Evolutionary conservation across 495 filamentous ascomycete genomes (phyloP).

Genomic region (Cladorrhinum samala): DNA sequence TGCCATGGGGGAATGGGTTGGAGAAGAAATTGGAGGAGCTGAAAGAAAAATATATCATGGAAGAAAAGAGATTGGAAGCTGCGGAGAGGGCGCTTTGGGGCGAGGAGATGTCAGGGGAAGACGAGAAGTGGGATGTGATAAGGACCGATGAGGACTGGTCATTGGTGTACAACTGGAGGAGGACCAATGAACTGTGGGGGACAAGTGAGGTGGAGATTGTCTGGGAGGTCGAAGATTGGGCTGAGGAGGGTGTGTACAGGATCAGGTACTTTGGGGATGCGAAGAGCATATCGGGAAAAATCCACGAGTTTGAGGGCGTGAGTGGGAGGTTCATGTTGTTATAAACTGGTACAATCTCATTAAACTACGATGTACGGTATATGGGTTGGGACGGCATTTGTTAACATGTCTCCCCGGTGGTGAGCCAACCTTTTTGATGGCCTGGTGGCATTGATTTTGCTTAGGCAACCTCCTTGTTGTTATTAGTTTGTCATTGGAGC

Average conservation of each 20-base stretch:
- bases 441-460: too few species aligned
- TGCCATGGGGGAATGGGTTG: neutral
- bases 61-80: neutral
- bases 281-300: conserved; percentile 58
- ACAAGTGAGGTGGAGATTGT: conserved; percentile 70
- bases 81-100: neutral
- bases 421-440: too few species aligned
- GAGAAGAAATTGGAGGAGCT: neutral
- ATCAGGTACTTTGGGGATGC: conserved; percentile 80
- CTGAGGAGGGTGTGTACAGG: conserved; percentile 55
- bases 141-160: conserved; percentile 73
- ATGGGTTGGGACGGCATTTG: too few species aligned
- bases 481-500: too few species aligned
- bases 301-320: conserved; percentile 68
- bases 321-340: conserved; percentile 31
- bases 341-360: too few species aligned
- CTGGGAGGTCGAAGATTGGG: conserved; percentile 67
- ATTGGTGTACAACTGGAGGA: conserved; percentile 69
- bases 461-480: too few species aligned
- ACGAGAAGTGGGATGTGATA: conserved; percentile 53
- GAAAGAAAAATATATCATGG: neutral
- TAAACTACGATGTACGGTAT: too few species aligned
- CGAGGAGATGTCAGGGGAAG: too few species aligned
- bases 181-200: conserved; percentile 63
- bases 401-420: too few species aligned